Conservation (phyloP, 495 filamentous ascomycete genomes). For the Neurospora sp. region DNA sequence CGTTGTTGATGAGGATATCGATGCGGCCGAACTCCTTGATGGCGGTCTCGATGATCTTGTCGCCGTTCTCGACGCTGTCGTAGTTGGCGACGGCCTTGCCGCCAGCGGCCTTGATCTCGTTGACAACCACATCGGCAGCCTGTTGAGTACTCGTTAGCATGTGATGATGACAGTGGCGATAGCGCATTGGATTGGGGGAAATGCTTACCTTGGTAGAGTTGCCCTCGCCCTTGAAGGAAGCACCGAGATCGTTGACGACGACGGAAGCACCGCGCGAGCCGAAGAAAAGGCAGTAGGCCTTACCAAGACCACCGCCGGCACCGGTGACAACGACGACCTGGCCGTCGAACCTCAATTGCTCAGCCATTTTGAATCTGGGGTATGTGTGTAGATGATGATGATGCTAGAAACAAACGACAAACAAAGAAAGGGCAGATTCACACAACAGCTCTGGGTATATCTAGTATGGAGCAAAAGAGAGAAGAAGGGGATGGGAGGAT, state of each 20-base stretch:
- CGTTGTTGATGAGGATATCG: conserved; percentile 95
- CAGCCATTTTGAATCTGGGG: conserved; percentile 47
- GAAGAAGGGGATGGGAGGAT: conserved; percentile 1
- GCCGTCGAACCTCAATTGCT: conserved; percentile 79
- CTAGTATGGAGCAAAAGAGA: conserved; percentile 3
- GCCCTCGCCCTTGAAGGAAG: conserved; percentile 90
- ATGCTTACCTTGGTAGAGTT: conserved; percentile 65
- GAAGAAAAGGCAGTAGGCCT: conserved; percentile 88
- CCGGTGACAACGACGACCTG: conserved; percentile 97
- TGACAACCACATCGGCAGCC: conserved; percentile 92
- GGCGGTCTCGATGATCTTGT: conserved; percentile 92
- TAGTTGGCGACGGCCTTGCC: conserved; percentile 98
- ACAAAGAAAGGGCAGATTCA: not conserved
- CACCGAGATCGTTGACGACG: conserved; percentile 94
- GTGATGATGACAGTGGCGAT: not conserved
- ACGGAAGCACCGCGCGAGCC: conserved; percentile 87
- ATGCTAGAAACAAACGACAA: not conserved
- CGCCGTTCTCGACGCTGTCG: conserved; percentile 90
- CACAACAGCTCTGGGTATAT: not conserved
- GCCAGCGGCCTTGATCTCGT: conserved; percentile 85
- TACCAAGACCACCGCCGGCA: conserved; percentile 89
- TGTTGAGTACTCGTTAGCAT: conserved; percentile 26
- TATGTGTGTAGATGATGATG: conserved; percentile 16
- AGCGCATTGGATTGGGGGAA: not conserved
- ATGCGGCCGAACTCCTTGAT: conserved; percentile 87